These are phyloP conservation scores for Crucihimalaya himalaica DNA, from an alignment of 345 rosid genomes.

Conservation along the genomic window DNA sequence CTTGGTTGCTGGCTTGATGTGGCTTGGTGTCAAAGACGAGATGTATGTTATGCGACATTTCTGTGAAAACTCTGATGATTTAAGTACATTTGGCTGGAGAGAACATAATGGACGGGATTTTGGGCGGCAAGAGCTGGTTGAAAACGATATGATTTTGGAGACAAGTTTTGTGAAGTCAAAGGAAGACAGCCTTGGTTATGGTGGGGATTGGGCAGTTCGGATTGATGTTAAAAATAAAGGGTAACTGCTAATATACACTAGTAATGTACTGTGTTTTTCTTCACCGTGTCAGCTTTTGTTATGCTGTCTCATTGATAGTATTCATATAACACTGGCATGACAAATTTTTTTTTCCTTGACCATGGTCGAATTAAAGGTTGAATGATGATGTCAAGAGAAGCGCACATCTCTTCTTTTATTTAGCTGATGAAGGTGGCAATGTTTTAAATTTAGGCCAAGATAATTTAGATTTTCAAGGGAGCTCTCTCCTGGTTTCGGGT, in stretches of 20 bases:
- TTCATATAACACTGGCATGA: slow-evolving; percentile 14
- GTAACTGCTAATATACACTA: slow-evolving; percentile 45
- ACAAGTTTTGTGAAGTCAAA: slow-evolving; percentile 87
- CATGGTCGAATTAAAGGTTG: slow-evolving; percentile 40
- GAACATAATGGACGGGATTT: slow-evolving; percentile 91
- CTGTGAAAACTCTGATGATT: slow-evolving; percentile 87
- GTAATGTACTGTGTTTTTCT: slow-evolving; percentile 1
- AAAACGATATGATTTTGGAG: slow-evolving; percentile 65
- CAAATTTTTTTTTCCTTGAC: background rate
- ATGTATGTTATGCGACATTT: slow-evolving; percentile 75
- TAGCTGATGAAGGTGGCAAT: slow-evolving; percentile 88
- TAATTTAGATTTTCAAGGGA: slow-evolving; percentile 43
- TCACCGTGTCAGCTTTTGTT: background rate
- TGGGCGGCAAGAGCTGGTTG: slow-evolving; percentile 82
- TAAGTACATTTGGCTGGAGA: slow-evolving; percentile 83
- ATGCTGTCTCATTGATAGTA: background rate
- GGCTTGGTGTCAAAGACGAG: slow-evolving; percentile 89
- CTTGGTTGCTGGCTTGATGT: slow-evolving; percentile 91
- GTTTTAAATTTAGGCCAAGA: slow-evolving; percentile 56
- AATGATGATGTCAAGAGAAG: slow-evolving; percentile 55
- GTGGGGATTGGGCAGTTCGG: slow-evolving; percentile 97
- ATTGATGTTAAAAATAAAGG: slow-evolving; percentile 57
- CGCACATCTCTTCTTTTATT: slow-evolving; percentile 83
- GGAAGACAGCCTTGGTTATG: slow-evolving; percentile 71
- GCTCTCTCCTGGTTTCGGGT: slow-evolving; percentile 81